A percentile compares a stretch with the other conserved stretches of the same genome.
Evolutionary conservation across 176 grass and related monocot genomes (phyloP).

Genomic region (barley (Hordeum vulgare)): DNA sequence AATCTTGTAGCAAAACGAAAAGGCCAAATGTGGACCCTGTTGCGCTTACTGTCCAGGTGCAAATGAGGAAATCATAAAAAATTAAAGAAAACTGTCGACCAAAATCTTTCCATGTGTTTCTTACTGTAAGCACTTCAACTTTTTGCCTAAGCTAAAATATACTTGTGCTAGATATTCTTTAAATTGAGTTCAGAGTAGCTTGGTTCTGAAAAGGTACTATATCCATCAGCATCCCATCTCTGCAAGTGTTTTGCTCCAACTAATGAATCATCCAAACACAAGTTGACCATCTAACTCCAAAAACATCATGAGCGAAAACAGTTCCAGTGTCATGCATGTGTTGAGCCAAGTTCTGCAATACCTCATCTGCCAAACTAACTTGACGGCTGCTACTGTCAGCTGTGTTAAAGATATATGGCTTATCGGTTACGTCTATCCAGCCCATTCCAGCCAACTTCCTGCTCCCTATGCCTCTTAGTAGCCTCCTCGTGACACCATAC

Average conservation of each 20-base stretch:
- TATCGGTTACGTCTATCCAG: conserved; percentile 41
- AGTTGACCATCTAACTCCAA: not conserved
- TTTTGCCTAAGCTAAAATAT: not conserved
- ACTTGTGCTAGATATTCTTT: not conserved
- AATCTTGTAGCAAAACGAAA: too few relatives aligned
- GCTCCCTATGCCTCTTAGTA: conserved; percentile 29
- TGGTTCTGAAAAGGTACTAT: not conserved
- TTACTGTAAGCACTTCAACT: not conserved
- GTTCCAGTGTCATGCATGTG: conserved; percentile 39
- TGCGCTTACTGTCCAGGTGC: not conserved
- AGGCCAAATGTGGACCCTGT: too few relatives aligned
- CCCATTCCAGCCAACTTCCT: conserved; percentile 51
- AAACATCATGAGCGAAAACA: conserved; percentile 4
- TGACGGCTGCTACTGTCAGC: conserved; percentile 37
- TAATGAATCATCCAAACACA: not conserved
- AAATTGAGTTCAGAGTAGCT: not conserved
- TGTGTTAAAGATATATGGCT: conserved; percentile 42
- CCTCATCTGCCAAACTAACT: conserved; percentile 35
- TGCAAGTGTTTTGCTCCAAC: not conserved
- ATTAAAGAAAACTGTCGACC: not conserved
- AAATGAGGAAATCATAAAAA: not conserved
- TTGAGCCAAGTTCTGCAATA: conserved; percentile 35
- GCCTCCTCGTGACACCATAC: conserved; percentile 40
- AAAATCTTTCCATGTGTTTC: not conserved
- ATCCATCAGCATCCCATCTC: not conserved